Conservation (phyloP, 2,329 filamentous ascomycete genomes). For the Colletotrichum nymphaeae region DNA sequence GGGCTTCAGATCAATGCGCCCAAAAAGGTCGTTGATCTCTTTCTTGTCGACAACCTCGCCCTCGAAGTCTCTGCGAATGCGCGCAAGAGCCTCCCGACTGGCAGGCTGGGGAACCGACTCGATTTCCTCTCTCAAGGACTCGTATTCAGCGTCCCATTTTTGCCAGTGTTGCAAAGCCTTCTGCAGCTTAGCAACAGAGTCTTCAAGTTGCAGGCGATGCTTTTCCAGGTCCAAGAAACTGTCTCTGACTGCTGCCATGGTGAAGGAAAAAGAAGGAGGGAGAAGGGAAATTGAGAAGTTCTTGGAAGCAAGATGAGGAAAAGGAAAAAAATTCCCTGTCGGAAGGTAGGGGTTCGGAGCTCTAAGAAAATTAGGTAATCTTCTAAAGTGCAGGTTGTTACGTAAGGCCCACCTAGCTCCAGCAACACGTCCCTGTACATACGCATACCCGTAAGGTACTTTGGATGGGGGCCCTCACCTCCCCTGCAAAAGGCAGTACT, state of each 20-base stretch:
- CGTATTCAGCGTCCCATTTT: conserved; percentile 91
- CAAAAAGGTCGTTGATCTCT: conserved; percentile 64
- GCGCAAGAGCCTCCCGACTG: conserved; percentile 64
- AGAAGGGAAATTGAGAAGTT: not conserved
- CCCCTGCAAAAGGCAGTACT: too few species aligned
- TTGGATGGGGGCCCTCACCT: not conserved
- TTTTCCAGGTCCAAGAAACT: conserved; percentile 77
- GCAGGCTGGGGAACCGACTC: conserved; percentile 62
- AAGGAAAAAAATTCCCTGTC: conserved; percentile 22
- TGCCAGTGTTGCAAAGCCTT: conserved; percentile 89
- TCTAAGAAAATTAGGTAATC: conserved; percentile 25
- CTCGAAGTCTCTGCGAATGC: conserved; percentile 68
- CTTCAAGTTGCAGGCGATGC: conserved; percentile 80
- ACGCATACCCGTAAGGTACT: too few species aligned
- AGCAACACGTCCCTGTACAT: not conserved
- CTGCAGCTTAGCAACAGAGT: conserved; percentile 78
- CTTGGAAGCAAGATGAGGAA: not conserved
- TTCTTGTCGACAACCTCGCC: conserved; percentile 71
- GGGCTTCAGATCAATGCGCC: conserved; percentile 57
- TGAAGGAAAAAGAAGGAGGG: conserved; percentile 4
- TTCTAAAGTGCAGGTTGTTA: not conserved
- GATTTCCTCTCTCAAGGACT: conserved; percentile 87
- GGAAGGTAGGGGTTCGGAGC: conserved; percentile 19
- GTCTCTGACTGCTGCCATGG: conserved; percentile 57
- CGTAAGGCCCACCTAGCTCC: not conserved